Percentiles rank a stretch among this genome's conserved stretches.
Evolutionary conservation across 257 asterid species (phyloP).

Genomic region (Fraxinus cuspidata): DNA sequence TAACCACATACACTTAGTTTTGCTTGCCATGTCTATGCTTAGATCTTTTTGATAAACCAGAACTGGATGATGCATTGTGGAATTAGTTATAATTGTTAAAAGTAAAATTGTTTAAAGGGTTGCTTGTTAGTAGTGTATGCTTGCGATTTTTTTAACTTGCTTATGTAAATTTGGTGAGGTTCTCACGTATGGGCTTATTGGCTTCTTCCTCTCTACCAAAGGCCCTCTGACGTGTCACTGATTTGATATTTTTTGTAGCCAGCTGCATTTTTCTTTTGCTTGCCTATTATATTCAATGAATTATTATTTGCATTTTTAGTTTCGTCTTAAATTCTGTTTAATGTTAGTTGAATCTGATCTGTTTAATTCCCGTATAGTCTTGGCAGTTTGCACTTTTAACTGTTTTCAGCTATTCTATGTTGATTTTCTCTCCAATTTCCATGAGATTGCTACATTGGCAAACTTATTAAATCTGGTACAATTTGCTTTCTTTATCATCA

Average conservation of each 20-base stretch:
- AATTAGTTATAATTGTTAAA: slow-evolving; percentile 4
- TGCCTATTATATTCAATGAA: not conserved
- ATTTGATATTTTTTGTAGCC: not conserved
- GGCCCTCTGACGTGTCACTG: slow-evolving; percentile 10
- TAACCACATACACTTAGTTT: not conserved
- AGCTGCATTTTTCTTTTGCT: slow-evolving; percentile 5
- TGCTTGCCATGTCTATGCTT: not conserved
- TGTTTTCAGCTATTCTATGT: not conserved
- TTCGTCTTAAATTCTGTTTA: not conserved
- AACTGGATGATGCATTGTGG: not conserved
- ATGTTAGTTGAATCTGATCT: not conserved
- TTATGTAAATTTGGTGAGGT: slow-evolving; percentile 42
- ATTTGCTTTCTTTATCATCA: slow-evolving; percentile 12
- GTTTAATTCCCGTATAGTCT: not conserved
- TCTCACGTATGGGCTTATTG: slow-evolving; percentile 2
- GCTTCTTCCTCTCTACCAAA: slow-evolving; percentile 16
- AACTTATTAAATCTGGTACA: not conserved
- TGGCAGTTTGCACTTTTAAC: not conserved
- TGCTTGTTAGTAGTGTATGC: slow-evolving; percentile 6
- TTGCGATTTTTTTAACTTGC: slow-evolving; percentile 30
- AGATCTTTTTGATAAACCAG: not conserved
- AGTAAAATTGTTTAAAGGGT: not conserved
- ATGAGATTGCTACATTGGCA: not conserved
- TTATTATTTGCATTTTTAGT: not conserved
- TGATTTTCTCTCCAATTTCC: not conserved